Base-by-base conservation (phyloP, 768 basidiomycete species). In the Tephrocybe rancida region DNA sequence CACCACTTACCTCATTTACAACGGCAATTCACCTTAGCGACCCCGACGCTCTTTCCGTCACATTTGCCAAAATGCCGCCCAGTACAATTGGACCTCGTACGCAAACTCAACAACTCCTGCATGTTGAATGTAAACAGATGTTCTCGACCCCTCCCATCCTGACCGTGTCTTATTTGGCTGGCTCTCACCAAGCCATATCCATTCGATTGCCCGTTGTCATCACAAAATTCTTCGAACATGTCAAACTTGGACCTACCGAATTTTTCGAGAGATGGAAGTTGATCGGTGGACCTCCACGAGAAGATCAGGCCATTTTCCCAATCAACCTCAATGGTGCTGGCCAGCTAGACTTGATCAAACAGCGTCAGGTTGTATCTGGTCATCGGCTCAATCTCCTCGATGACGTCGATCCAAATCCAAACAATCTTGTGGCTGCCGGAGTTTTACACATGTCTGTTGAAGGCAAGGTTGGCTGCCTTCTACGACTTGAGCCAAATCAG, bases 241-340 rank as follows among this genome's bases (percentile, higher is more conserved):
- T 98, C 59, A 88, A 86, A 63, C 82, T 99, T 29, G 85, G 83
- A 10, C 78, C 82, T 56, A 73, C 82, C 0, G 92, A 97, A 61
- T 99, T 98, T 80, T 99, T 98, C 71, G 95, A 98, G 69, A 79
- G 97, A 47, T 99, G 97, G 97, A 95, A 94, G 70, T 73, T 97
- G 61, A 98, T 98, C 47, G 97, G 97, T 6, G 97, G 97, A 1
- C 79, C 93, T 11, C 97, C 97, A 25, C 83, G 95, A 45, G 97
- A 99, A 73, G 84, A 90, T 24, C 97, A 99, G 67, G 69, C 72
- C 43, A 79, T 99, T 50, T 97, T 97, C 70, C 87, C 93, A 0
- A 86, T 98, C 54, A 67, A 73, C 27, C 73, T 97, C 21, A 84
- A 82, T 39, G 73, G 73, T 14, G 66, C 74, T 8, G 92, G 91